Percentiles rank a stretch among this genome's conserved stretches.
phyloP scores from a whole-genome alignment of 805 yeast genomes.

The Hanseniaspora hatyaiensis region DNA sequence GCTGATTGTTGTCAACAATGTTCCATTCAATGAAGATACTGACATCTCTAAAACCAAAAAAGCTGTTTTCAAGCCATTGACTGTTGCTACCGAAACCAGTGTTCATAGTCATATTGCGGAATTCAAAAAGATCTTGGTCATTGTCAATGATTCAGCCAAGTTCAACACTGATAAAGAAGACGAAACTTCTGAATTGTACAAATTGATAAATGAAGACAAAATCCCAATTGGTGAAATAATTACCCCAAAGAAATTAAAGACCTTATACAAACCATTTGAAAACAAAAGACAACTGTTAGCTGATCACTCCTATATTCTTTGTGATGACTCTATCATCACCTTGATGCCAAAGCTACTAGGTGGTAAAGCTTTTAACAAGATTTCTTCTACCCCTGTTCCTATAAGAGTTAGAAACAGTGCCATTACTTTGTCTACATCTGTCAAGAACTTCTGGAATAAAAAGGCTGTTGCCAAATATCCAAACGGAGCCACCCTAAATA shows the following conservation, averaged over 20 bases:
- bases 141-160: slow-evolving; percentile 31
- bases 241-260: slow-evolving; percentile 63
- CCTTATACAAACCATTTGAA: slow-evolving; percentile 79
- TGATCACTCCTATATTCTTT: slow-evolving; percentile 64
- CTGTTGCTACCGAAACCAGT: slow-evolving; percentile 33
- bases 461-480: slow-evolving; percentile 58
- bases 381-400: slow-evolving; percentile 57
- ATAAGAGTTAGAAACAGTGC: slow-evolving; percentile 43
- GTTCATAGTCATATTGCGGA: slow-evolving; percentile 25
- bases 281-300: slow-evolving; percentile 63
- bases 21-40: slow-evolving; percentile 37
- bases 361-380: slow-evolving; percentile 65
- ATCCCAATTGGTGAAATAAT: slow-evolving; percentile 40
- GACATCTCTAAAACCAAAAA: slow-evolving; percentile 34
- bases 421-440: slow-evolving; percentile 44
- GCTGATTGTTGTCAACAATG: slow-evolving; percentile 54
- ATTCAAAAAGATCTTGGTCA: slow-evolving; percentile 31
- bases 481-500: slow-evolving; percentile 53
- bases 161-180: slow-evolving; percentile 53
- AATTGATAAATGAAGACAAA: slow-evolving; percentile 24
- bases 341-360: slow-evolving; percentile 76
- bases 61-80: slow-evolving; percentile 40
- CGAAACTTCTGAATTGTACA: slow-evolving; percentile 40
- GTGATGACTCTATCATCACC: slow-evolving; percentile 72
- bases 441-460: slow-evolving; percentile 42